Base-by-base conservation (phyloP, 2,329 filamentous ascomycete species). In the Ophiostoma tasmaniense region DNA sequence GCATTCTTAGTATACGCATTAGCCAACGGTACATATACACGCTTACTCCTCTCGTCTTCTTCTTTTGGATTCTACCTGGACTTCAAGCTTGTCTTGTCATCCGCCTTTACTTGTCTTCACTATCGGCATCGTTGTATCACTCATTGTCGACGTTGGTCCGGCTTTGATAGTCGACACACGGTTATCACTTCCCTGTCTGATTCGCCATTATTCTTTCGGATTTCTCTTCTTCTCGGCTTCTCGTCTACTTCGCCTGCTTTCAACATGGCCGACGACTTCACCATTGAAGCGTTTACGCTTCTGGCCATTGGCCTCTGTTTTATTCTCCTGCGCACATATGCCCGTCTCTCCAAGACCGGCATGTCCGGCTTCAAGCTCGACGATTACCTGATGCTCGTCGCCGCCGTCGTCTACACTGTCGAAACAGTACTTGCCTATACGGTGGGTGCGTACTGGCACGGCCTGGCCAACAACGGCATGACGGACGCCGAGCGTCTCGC, bases 311-410 rank as follows among this genome's bases (percentile, higher is more conserved):
- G 82, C 6, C 75, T 85, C 22, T 67, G 80, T 39, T 73, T 85
- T 64, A 86, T 87, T 14, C 74, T 74, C 8, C 73, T 88, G 13
- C 80, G 87, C 39, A 80, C 81, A 1, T 81, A 80, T 67, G 80
- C 84, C 11, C 79, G 87, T 64, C 78, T 83, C 72, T 78, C 75
- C 39, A 76, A 78, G 13, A 81, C 82, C 1, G 85, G 86, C 17
- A 76, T 81, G 50, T 77, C 76, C 68, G 79, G 80, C n/a, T 81
- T 89, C 68, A 79, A 81, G 72, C 78, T 81, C 0, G 87, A 89
- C 74, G 87, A 89, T 71, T 87, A 85, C 73, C 74, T 89, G 37
- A 85, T 87, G 76, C 76, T 83, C 62, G n/a, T 86, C 22, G 85
- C 82, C 5, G 80, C 80, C 70, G 83, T 70, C 1, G 64, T 70